These are phyloP conservation scores for Whalleya microplaca DNA, from an alignment of 2,329 filamentous ascomycete species.

Conservation along the genomic window DNA sequence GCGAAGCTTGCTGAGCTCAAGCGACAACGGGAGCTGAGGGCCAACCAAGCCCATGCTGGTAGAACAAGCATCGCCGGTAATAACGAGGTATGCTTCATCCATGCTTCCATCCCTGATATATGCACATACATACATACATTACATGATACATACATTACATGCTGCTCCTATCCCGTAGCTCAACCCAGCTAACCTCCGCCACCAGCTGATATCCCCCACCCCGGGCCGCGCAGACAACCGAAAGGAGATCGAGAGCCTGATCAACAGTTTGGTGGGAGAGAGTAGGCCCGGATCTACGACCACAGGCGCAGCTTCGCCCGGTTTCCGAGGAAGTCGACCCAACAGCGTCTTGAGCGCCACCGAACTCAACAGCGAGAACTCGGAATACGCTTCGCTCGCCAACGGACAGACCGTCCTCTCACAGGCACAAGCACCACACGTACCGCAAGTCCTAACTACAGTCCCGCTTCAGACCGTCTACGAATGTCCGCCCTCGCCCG, in stretches of 20 bases:
- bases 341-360: conserved; percentile 84
- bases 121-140: no score
- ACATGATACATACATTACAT: no score
- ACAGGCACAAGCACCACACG: conserved; percentile 69
- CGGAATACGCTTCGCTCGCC: conserved; percentile 58
- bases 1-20: conserved; percentile 97
- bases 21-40: conserved; percentile 82
- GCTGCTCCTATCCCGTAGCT: conserved; percentile 3
- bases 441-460: conserved; percentile 73
- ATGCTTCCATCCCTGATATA: no score
- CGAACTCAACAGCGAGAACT: conserved; percentile 77
- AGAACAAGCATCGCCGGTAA: conserved; percentile 70
- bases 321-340: conserved; percentile 72
- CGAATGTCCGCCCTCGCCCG: conserved; percentile 76
- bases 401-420: conserved; percentile 44
- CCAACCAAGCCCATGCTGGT: conserved; percentile 72
- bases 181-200: conserved; percentile 22
- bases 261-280: conserved; percentile 81
- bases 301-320: conserved; percentile 69
- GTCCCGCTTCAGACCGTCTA: conserved; percentile 76
- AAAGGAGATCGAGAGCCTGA: conserved; percentile 81
- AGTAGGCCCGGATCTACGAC: conserved; percentile 72
- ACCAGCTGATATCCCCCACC: conserved; percentile 70
- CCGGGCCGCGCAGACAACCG: conserved; percentile 71
- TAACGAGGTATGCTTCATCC: conserved; percentile 70